phyloP scores from a whole-genome alignment of 495 filamentous ascomycete genomes.

The Geoglossum glabrum region DNA sequence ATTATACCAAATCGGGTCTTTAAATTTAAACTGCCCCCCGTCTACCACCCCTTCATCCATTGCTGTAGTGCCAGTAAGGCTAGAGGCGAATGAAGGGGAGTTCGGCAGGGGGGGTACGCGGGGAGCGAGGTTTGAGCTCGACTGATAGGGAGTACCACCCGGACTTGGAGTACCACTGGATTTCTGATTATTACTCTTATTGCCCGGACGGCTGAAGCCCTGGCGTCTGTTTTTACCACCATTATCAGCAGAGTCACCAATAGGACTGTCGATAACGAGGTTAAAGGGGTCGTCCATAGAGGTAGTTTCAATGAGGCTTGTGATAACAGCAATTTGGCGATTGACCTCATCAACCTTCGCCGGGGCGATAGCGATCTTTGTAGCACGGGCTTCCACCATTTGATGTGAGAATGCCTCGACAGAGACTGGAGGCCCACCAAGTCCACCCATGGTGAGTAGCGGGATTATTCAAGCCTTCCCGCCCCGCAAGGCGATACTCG shows the following conservation, averaged over 20 bases:
- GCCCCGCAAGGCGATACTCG: not conserved
- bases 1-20: not conserved
- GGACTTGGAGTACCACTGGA: slow-evolving; percentile 20
- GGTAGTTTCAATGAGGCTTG: too few relatives aligned
- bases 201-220: slow-evolving; percentile 16
- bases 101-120: slow-evolving; percentile 35
- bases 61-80: not conserved
- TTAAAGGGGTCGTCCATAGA: too few relatives aligned
- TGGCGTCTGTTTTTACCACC: slow-evolving; percentile 9
- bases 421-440: not conserved
- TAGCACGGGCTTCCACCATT: not conserved
- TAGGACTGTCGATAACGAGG: too few relatives aligned
- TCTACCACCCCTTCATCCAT: not conserved
- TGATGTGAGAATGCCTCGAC: not conserved
- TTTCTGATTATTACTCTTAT: slow-evolving; percentile 28
- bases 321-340: too few relatives aligned
- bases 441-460: not conserved
- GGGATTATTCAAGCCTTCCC: too few relatives aligned
- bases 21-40: not conserved
- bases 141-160: slow-evolving; percentile 7
- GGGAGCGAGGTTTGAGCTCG: slow-evolving; percentile 19
- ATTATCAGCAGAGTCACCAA: too few relatives aligned
- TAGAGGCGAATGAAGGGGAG: slow-evolving; percentile 27
- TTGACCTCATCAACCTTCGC: too few relatives aligned
- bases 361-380: not conserved